Percentiles rank a stretch among this genome's conserved stretches.
Conservation (phyloP, 768 basidiomycete species). For the Lactifluus rugatus region DNA sequence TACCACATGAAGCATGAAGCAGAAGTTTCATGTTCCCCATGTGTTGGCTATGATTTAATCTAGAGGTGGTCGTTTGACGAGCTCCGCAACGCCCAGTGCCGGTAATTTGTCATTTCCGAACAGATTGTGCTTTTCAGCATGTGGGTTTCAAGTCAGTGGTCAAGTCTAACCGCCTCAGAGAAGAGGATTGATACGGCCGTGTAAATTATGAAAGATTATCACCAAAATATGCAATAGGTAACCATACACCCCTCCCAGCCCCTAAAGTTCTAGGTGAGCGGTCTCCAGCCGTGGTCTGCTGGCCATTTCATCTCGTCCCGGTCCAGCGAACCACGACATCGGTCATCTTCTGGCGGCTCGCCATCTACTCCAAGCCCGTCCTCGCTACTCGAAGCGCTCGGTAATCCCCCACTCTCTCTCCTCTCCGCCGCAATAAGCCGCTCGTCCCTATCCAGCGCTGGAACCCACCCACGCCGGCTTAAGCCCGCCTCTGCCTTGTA, state of each 20-base stretch:
- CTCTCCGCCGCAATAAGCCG: slow-evolving; percentile 33
- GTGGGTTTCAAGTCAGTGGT: too few relatives aligned
- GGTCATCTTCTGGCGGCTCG: slow-evolving; percentile 12
- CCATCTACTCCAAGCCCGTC: slow-evolving; percentile 18
- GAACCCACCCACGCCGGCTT: slow-evolving; percentile 48
- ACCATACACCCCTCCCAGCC: neutral
- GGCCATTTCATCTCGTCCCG: slow-evolving; percentile 55
- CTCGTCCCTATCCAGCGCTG: slow-evolving; percentile 30
- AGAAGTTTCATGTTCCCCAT: neutral
- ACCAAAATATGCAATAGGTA: neutral
- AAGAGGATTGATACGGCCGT: neutral
- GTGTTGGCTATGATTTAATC: neutral
- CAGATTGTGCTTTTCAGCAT: too few relatives aligned
- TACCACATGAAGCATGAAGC: neutral
- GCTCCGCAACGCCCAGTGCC: too few relatives aligned
- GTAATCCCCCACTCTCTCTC: slow-evolving; percentile 23
- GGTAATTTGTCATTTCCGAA: too few relatives aligned
- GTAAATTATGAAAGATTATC: neutral
- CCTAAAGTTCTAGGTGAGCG: slow-evolving; percentile 23
- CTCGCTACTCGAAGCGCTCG: slow-evolving; percentile 21
- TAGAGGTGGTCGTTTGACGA: neutral
- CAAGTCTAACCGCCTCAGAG: too few relatives aligned
- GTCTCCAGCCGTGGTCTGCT: slow-evolving; percentile 45
- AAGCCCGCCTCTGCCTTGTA: slow-evolving; percentile 68
- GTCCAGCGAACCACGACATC: slow-evolving; percentile 23